Base-by-base conservation (phyloP, 106 monocot genomes). In the Iris macrosiphon region DNA sequence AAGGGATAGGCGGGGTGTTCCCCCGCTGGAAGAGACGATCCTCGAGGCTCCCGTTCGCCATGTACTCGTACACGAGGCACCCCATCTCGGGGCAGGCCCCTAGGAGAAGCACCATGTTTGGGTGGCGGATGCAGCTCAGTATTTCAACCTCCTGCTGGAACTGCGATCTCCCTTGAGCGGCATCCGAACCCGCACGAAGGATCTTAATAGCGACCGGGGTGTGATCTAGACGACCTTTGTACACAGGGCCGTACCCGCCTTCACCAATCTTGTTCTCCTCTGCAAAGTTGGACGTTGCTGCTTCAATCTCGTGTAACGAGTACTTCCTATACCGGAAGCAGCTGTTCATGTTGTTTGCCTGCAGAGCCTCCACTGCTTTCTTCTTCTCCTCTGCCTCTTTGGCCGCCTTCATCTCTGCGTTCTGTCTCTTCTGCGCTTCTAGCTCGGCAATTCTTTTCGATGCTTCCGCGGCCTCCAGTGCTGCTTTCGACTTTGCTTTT, bases 231-330 rank as follows among this genome's bases (percentile, higher is more conserved):
- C 30, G 23, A 8, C 70, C 55, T 20, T 31, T 60, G 52, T 52
- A 76, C 10, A 76, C 70, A 9, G 76, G 64, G 1, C 76, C 76
- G 20, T 76, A 76, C 1, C 64, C 70, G 0, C 76, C 76, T 52
- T 70, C 76, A 31, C 80, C 80, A n/a, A 81, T 71, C 53, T 81
- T 81, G 0, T 30, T 57, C 15, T 27, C 19, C 7, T 67, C 63
- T 14, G 74, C 29, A 31, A 93, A 93, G 57, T 75, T 57, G 0
- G 88, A 67, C 0, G 88, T 93, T 43, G 81, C 93, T 26, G 44
- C 29, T 41, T 93, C 88, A 11, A 93, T 87, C 55, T 93, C 93
- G 3, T 88, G 81, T 8, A 93, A 88, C 1, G 70, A 49, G 64
- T 93, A 93, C 31, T 39, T 84, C 34, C 93, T 68, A 52, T 84